Evolutionary conservation across 2,329 filamentous ascomycete genomes (phyloP), one percentile per base, ranked within the genome.

Genomic region (Hawksworthiomyces lignivorus): DNA sequence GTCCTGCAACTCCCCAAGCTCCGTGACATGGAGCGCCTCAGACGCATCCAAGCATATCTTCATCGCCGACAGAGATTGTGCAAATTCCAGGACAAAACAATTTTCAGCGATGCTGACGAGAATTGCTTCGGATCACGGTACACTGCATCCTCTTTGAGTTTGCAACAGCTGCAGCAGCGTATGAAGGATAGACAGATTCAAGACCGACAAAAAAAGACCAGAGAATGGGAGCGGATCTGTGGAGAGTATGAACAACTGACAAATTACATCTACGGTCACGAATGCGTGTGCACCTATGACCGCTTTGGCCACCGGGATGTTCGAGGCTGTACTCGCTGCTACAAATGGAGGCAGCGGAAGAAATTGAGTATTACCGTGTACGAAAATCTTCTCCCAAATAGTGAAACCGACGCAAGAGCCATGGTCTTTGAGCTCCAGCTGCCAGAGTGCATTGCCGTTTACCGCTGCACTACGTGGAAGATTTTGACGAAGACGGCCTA

Each of bases 11-110:
- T 84, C 0, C 57, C 69, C 1, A 57, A 54, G 0, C 48, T 59
- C 1, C 31, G 51, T 2, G 70, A 78, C 9, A 70, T 84, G 67
- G 21, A 51, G 0, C 67, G 73, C 0, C 61, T 83, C 0, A 60
- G 65, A 2, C 36, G 46, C 0, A 60, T 82, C 1, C 73, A 81
- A 39, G 34, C 15, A 0, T 69, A 82, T 44, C 53, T 83, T 3
- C 39, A 54, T 1, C 14, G 42, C 0, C 64, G 76, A 9, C 52
- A 56, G 11, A 46, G 38, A 2, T 39, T 41, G 1, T 56, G 53
- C 18, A 12, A 42, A 1, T 42, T 48, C 4, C 27, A 43, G 0
- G 48, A 50, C 2, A 60, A 50, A 4, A 73, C 65, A 0, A 71
- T 81, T 0, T 69, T 81, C 15, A 62, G 63, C n/a, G 57, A 59